Conservation (phyloP, 768 basidiomycete genomes). For the Lactarius vividus region DNA sequence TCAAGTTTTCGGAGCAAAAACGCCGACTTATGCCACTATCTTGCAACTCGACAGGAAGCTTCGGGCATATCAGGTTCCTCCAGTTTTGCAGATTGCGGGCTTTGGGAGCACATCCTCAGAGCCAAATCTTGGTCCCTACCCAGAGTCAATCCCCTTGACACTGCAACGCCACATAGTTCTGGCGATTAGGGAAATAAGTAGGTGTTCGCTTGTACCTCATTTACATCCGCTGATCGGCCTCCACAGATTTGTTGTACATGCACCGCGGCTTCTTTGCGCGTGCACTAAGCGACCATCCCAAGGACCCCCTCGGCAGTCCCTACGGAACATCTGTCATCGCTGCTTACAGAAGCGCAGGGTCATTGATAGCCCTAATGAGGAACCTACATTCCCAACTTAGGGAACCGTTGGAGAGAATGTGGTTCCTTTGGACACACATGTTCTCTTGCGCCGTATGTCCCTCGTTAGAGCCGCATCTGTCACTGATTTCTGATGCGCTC, state of each 20-base stretch:
- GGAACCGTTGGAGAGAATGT: slow-evolving; percentile 65
- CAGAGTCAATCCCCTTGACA: slow-evolving; percentile 53
- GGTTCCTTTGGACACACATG: slow-evolving; percentile 71
- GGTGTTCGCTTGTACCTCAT: slow-evolving; percentile 27
- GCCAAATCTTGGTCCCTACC: slow-evolving; percentile 36
- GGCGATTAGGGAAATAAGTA: slow-evolving; percentile 67
- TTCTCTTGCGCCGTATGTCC: slow-evolving; percentile 64
- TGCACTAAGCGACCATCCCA: slow-evolving; percentile 58
- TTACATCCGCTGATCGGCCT: background rate
- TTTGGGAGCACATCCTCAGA: slow-evolving; percentile 45
- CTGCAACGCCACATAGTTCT: slow-evolving; percentile 68
- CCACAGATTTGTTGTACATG: slow-evolving; percentile 51
- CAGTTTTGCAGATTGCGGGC: slow-evolving; percentile 60
- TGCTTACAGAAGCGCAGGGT: slow-evolving; percentile 63
- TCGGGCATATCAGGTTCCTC: slow-evolving; percentile 58
- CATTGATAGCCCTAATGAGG: slow-evolving; percentile 62
- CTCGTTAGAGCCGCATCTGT: background rate
- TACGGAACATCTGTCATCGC: slow-evolving; percentile 67
- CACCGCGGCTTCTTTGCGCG: slow-evolving; percentile 74
- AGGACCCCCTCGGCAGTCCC: slow-evolving; percentile 66
- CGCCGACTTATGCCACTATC: slow-evolving; percentile 58
- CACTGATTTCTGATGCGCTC: background rate
- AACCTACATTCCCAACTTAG: slow-evolving; percentile 64
- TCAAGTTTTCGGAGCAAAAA: slow-evolving; percentile 60
- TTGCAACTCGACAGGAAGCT: slow-evolving; percentile 67